These are phyloP conservation scores for Ceratocystis huliohia DNA, from an alignment of 2,329 filamentous ascomycete genomes.

Conservation along the genomic window DNA sequence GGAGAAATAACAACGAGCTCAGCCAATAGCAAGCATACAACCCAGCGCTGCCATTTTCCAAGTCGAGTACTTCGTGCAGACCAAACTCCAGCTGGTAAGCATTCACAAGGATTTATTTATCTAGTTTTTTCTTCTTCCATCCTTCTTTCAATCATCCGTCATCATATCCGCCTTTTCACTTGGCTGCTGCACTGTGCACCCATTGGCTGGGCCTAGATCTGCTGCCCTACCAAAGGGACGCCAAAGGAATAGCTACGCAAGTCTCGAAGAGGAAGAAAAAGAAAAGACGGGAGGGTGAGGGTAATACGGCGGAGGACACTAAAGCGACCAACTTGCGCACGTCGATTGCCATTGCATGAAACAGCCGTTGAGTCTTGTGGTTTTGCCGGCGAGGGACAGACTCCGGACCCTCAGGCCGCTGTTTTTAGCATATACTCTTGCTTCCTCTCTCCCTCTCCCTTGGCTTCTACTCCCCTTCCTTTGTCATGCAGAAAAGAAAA, in stretches of 20 bases:
- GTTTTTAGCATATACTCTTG: neutral
- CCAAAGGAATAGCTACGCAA: neutral
- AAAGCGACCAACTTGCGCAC: neutral
- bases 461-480: neutral
- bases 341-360: neutral
- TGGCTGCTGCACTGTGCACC: neutral
- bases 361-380: neutral
- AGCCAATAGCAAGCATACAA: too few relatives aligned
- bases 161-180: neutral
- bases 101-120: neutral
- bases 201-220: neutral
- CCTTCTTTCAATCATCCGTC: neutral
- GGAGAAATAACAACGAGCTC: too few relatives aligned
- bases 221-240: conserved; percentile 2
- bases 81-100: neutral
- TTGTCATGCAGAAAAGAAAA: neutral
- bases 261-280: neutral
- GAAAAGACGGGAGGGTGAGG: neutral
- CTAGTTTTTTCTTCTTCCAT: neutral
- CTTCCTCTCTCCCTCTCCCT: neutral
- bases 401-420: neutral
- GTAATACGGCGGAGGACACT: neutral
- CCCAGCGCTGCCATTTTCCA: too few relatives aligned
- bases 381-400: neutral
- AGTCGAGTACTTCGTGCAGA: too few relatives aligned